These are phyloP conservation scores for Spongispora temasekensis DNA, from an alignment of 1,284 basidiomycete species.

Conservation along the genomic window DNA sequence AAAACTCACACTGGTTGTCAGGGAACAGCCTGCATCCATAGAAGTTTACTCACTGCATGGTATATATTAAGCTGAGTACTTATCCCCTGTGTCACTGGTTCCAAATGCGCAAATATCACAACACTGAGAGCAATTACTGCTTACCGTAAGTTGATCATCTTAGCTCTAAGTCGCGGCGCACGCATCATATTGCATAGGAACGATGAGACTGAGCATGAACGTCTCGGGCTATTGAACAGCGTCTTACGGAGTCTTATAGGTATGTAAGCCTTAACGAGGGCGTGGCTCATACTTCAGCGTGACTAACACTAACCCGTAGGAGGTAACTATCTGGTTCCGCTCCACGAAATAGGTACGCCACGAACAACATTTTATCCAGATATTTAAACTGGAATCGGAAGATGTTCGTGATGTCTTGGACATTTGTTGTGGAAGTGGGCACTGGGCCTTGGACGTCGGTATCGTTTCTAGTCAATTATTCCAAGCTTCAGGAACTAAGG, in stretches of 20 bases:
- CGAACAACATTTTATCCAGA: no score
- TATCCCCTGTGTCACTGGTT: no score
- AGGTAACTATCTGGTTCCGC: constrained; percentile 9
- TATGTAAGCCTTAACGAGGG: no score
- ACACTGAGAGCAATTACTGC: constrained; percentile 7
- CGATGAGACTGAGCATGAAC: constrained; percentile 6
- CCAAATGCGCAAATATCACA: constrained; percentile 8
- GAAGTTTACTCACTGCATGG: no score
- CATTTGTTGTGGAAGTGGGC: constrained; percentile 10
- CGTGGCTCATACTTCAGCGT: no score
- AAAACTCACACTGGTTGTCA: no score
- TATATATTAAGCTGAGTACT: no score
- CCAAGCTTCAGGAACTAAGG: not conserved
- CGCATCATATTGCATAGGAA: not conserved
- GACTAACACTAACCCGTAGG: not conserved
- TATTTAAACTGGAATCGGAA: not conserved
- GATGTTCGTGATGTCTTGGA: constrained; percentile 9
- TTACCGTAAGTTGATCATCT: constrained; percentile 2
- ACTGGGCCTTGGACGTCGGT: constrained; percentile 11
- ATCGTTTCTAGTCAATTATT: not conserved
- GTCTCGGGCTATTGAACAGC: constrained; percentile 6
- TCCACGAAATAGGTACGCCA: constrained; percentile 3
- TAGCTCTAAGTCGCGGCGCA: not conserved
- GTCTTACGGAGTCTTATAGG: constrained; percentile 5
- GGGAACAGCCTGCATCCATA: no score